Conservation (phyloP, 1,139 yeast species). For the Hemisphaericaspora xylanilytica region DNA sequence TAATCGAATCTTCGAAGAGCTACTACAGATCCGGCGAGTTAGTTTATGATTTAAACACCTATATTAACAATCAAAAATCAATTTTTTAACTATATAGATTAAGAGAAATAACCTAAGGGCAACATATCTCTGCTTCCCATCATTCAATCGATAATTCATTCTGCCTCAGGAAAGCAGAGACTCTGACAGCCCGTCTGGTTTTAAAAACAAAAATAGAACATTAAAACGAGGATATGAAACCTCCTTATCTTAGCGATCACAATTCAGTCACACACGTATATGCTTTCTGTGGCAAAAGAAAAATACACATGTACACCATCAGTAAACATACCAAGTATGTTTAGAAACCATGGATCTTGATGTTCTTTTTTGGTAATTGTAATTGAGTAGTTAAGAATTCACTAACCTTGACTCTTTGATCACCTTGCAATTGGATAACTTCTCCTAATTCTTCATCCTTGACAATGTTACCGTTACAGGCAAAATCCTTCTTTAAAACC, state of each 20-base stretch:
- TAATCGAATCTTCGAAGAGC: too few species aligned
- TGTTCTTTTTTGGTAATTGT: conserved; percentile 90
- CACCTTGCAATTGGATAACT: conserved; percentile 97
- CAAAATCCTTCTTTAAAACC: conserved; percentile 95
- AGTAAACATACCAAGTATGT: neutral
- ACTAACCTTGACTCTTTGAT: conserved; percentile 94
- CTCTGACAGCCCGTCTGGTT: too few species aligned
- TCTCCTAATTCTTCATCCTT: conserved; percentile 96
- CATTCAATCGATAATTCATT: too few species aligned
- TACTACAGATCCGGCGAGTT: too few species aligned
- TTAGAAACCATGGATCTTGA: conserved; percentile 97
- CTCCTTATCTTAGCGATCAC: neutral
- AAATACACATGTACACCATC: neutral
- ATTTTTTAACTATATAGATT: too few species aligned
- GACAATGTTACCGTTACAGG: conserved; percentile 98
- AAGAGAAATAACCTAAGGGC: neutral
- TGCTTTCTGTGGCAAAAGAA: neutral
- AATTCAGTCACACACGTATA: neutral
- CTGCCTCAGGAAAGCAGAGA: neutral
- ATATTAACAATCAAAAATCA: too few species aligned
- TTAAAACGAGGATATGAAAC: neutral
- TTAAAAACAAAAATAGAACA: too few species aligned
- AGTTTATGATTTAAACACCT: neutral
- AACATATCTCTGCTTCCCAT: neutral
- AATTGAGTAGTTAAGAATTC: conserved; percentile 88